These are phyloP conservation scores for Garcia nutans DNA, from an alignment of 345 rosid genomes.

Conservation along the genomic window DNA sequence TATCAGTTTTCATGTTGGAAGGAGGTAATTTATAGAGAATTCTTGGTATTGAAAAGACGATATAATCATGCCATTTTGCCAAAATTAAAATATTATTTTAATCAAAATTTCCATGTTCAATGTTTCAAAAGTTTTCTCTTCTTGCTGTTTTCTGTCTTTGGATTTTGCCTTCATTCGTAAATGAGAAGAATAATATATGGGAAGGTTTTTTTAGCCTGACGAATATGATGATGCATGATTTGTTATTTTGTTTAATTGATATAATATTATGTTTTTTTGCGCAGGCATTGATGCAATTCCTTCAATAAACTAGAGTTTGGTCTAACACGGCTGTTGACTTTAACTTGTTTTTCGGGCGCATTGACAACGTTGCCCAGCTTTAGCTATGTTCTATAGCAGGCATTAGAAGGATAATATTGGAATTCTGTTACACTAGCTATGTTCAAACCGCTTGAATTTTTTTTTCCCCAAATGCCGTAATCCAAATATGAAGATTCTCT, in stretches of 20 bases:
- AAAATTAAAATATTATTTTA: too few relatives aligned
- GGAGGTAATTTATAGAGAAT: too few relatives aligned
- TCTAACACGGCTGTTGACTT: slow-evolving; percentile 4
- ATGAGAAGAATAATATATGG: too few relatives aligned
- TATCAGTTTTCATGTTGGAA: too few relatives aligned
- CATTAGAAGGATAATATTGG: neutral
- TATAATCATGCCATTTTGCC: too few relatives aligned
- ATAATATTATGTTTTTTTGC: neutral
- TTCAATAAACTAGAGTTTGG: neutral
- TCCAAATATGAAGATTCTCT: neutral
- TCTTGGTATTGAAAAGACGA: too few relatives aligned
- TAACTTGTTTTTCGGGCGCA: neutral
- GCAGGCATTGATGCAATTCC: slow-evolving; percentile 7
- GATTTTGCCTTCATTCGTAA: too few relatives aligned
- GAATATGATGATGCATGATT: slow-evolving; percentile 2
- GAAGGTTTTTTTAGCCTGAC: neutral
- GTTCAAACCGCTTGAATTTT: neutral
- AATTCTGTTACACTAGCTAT: neutral
- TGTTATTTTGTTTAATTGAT: neutral
- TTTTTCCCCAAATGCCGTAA: neutral
- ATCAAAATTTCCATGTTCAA: too few relatives aligned
- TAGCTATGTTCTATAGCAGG: neutral
- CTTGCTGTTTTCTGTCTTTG: too few relatives aligned
- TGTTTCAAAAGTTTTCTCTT: too few relatives aligned
- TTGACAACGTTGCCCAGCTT: neutral